Evolutionary conservation across 192 early-diverging fungal genomes (phyloP), one percentile per base, ranked within the genome.

Genomic region (Phlyctochytrium arcticum): DNA sequence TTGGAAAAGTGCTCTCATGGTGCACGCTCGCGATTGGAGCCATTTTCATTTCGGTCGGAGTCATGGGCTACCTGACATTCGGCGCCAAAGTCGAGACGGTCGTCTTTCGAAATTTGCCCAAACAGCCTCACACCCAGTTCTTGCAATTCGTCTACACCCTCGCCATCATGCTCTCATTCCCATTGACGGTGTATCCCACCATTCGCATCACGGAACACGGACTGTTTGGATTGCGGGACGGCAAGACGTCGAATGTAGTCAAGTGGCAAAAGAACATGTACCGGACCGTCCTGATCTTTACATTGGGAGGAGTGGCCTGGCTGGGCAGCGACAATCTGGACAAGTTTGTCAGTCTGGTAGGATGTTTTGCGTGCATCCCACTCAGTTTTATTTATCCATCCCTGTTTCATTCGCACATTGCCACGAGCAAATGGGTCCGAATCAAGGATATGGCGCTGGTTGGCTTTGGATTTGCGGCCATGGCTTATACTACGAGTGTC

Each of bases 111-210:
- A 94, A 94, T 75, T 71, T 98, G 66, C 93, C 94, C 19, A 74
- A 79, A 27, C 76, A 77, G 48, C 83, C 79, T 27, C 65, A 83
- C 55, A 90, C 90, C 6, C 74, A 81, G 57, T 74, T 76, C 34
- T 79, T 97, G 39, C 92, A 97, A 72, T 78, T 83, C 47, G 66
- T 97, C 6, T 97, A 98, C 70, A 89, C 90, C 32, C 73, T 96
- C 48, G 94, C 95, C 23, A 98, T 98, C 62, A 85, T 92, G 75
- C 78, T 96, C 27, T 94, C 92, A 7, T 93, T 95, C 48, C 95
- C 95, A 2, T 76, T 98, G 36, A 89, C 90, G 48, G 80, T 95
- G 48, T 98, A 96, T 75, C 94, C 95, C 0, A 89, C 92, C 6
- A 92, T 95, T 61, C 88, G 92, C 57, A 98, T 98, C 68, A 88